Base-by-base conservation (phyloP, 768 basidiomycete genomes). In the Leucosporidium creatinivorum region DNA sequence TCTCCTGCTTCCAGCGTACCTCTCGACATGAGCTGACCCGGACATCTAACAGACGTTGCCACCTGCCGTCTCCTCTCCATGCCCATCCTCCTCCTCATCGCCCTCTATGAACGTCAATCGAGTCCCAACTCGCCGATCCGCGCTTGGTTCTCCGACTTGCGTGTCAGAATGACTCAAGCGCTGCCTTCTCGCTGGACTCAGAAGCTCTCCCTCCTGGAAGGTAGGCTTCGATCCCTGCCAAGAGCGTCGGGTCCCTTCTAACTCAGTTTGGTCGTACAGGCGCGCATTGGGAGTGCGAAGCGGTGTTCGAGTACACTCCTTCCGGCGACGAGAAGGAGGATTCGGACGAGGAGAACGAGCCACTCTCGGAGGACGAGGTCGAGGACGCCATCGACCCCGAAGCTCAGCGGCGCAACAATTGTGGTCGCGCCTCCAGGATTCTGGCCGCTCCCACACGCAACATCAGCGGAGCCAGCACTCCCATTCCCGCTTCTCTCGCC, bases 201-300 rank as follows among this genome's bases (percentile, higher is more conserved):
- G 31, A 72, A 72, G 62, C 54, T 72, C n/a, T 61, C 55, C 25
- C 39, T 72, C 4, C 67, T 72, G 55, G 67, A 72, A 58, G 70
- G 68, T 36, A 57, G 4, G 17, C 12, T 25, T n/a, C 31, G 21
- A 17, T 39, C 13, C 8, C 55, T 23, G 8, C 25, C 7, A 4
- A 33, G 23, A 25, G 15, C 12, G n/a, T 39, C 17, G 58, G 15
- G 17, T 5, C 13, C 33, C 26, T 19, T 9, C 17, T 18, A 9
- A 19, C 0, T 1, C 6, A 13, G 19, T 15, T 54, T 5, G 26
- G 12, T 12, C 33, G 6, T 12, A 17, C 33, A 61, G 65, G 68
- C 23, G 71, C 68, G 4, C 72, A 73, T 36, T 73, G 68, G 68
- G 72, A 69, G 63, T 69, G 68, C 57, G 72, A 73, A n/a, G 68